Percentiles rank a stretch among this genome's conserved stretches.
Conservation (phyloP, 176 grass and related monocot species). For the Otatea glauca region DNA sequence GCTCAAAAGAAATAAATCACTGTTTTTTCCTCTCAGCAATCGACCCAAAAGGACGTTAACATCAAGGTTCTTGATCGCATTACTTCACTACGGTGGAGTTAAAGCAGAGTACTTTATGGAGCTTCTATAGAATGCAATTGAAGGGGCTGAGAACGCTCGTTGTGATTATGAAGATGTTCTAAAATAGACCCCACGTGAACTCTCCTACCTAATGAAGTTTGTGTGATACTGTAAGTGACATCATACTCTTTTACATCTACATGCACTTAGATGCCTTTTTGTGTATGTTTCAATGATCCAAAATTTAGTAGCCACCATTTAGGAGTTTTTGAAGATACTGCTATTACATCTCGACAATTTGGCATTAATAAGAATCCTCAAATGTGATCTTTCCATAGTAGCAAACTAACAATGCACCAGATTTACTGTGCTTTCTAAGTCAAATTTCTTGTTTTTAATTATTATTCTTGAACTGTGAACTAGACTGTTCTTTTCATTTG, state of each 20-base stretch:
- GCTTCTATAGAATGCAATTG: too few relatives aligned
- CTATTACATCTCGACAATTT: slow-evolving; percentile 1
- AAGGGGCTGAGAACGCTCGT: too few relatives aligned
- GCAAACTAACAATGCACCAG: not conserved
- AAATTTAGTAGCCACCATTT: not conserved
- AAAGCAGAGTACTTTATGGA: too few relatives aligned
- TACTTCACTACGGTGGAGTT: too few relatives aligned
- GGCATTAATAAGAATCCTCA: not conserved
- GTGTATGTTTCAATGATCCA: slow-evolving; percentile 7
- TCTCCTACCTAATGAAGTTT: slow-evolving; percentile 66
- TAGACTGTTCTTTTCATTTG: not conserved
- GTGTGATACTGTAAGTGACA: slow-evolving; percentile 65
- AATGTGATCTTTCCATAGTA: slow-evolving; percentile 16
- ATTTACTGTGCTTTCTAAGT: not conserved
- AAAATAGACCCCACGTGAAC: slow-evolving; percentile 57
- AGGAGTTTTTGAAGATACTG: not conserved
- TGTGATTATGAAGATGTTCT: too few relatives aligned
- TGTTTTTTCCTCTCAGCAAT: too few relatives aligned
- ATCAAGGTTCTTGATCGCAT: too few relatives aligned
- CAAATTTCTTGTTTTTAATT: not conserved
- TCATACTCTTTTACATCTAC: not conserved
- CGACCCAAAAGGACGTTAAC: too few relatives aligned
- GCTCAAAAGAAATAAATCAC: slow-evolving; percentile 4
- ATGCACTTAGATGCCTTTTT: not conserved
- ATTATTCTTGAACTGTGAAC: not conserved